A percentile compares a stretch with the other conserved stretches of the same genome.
Conservation (phyloP, 208 protist genomes). For the Wallacemonas sp. region DNA sequence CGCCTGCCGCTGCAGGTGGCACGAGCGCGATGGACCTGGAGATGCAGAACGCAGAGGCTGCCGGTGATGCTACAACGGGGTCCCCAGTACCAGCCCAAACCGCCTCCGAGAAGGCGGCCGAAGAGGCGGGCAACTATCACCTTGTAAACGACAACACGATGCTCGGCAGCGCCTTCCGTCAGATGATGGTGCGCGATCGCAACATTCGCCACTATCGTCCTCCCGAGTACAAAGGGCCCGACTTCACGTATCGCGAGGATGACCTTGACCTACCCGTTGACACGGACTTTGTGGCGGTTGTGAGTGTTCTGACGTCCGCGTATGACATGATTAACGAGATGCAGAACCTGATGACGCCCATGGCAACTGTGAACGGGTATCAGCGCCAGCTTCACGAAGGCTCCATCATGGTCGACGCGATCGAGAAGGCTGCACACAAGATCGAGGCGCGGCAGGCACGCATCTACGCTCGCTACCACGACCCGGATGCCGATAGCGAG, state of each 20-base stretch:
- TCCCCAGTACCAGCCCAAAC: too few species aligned
- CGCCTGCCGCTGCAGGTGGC: too few species aligned
- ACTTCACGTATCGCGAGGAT: conserved; percentile 15
- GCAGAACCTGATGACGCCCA: conserved; percentile 2
- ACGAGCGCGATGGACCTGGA: background rate
- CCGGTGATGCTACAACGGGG: background rate
- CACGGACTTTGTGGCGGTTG: conserved; percentile 8
- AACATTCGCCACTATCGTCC: conserved; percentile 10
- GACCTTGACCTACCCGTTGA: conserved; percentile 10
- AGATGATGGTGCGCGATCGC: background rate
- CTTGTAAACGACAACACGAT: conserved; percentile 4
- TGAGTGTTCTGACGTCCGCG: conserved; percentile 3
- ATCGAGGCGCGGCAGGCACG: background rate
- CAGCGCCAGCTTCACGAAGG: conserved; percentile 12
- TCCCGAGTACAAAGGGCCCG: background rate
- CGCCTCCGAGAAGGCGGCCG: too few species aligned
- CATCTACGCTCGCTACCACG: background rate
- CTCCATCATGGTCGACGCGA: conserved; percentile 6
- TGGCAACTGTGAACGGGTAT: conserved; percentile 8
- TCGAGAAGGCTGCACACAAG: background rate
- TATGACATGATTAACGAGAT: conserved; percentile 17
- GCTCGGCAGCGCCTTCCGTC: background rate
- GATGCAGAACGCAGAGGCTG: background rate
- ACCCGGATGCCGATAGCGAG: background rate
- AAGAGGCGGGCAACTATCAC: background rate